These are phyloP conservation scores for Azolla pinnata DNA, from an alignment of 75 land plant species.

Conservation along the genomic window DNA sequence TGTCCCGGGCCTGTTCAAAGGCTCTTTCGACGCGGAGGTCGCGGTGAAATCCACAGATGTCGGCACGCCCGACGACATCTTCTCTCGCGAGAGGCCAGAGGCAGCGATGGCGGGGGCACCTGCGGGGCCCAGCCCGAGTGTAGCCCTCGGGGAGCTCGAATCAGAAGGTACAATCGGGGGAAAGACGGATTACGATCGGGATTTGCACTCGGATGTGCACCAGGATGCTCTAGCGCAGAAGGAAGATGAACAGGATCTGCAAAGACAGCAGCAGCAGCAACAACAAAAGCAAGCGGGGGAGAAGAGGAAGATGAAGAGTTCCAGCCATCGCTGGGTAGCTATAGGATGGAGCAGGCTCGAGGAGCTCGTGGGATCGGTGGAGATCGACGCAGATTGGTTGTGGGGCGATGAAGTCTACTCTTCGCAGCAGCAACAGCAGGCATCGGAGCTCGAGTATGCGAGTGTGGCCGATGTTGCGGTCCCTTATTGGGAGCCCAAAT, in stretches of 20 bases:
- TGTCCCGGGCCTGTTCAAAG: slow-evolving; percentile 7
- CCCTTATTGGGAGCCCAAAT: slow-evolving; percentile 82
- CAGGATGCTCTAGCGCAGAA: not conserved
- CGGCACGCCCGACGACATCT: not conserved
- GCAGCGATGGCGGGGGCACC: not conserved
- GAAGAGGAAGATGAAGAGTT: not conserved
- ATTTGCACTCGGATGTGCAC: not conserved
- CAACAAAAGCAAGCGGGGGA: not conserved
- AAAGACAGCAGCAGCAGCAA: not conserved
- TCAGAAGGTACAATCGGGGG: too few relatives aligned
- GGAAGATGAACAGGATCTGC: not conserved
- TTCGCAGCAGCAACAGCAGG: too few relatives aligned
- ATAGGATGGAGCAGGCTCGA: slow-evolving; percentile 81
- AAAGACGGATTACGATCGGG: too few relatives aligned
- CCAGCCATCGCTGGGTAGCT: slow-evolving; percentile 64
- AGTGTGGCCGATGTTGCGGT: slow-evolving; percentile 78
- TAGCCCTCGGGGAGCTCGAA: not conserved
- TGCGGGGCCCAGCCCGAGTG: not conserved
- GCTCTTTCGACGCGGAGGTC: slow-evolving; percentile 14
- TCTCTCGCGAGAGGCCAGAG: not conserved
- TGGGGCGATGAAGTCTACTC: slow-evolving; percentile 17
- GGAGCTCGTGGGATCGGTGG: slow-evolving; percentile 62
- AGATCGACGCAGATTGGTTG: slow-evolving; percentile 48
- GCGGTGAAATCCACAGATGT: slow-evolving; percentile 4
- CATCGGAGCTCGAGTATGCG: slow-evolving; percentile 49